Conservation (phyloP, 1,139 yeast species). For the Yamadazyma triangularis region DNA sequence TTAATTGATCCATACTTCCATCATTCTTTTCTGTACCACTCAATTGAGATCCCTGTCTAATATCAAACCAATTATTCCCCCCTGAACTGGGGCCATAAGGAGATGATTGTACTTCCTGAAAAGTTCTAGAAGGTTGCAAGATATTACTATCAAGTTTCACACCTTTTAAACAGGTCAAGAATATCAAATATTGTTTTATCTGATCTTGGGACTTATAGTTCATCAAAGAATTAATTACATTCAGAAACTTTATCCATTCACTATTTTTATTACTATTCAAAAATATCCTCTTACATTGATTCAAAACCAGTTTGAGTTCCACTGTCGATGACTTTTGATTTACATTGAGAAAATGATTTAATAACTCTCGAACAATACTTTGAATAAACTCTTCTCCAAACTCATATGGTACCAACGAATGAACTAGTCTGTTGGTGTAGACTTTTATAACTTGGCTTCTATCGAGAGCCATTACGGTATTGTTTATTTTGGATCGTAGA, state of each 20-base stretch:
- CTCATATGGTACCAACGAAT: constrained; percentile 35
- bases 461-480: constrained; percentile 22
- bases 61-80: too few species aligned
- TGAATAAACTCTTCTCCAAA: constrained; percentile 36
- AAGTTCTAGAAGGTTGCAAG: background rate
- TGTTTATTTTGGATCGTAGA: background rate
- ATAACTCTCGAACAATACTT: constrained; percentile 29
- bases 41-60: too few species aligned
- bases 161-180: constrained; percentile 22
- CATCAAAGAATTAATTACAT: constrained; percentile 25
- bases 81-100: constrained; percentile 7
- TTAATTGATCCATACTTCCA: constrained; percentile 15
- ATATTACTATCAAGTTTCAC: background rate
- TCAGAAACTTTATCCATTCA: constrained; percentile 33
- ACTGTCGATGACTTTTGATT: constrained; percentile 6
- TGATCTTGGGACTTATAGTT: constrained; percentile 26
- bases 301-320: constrained; percentile 16
- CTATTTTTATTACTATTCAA: constrained; percentile 18
- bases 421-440: constrained; percentile 35
- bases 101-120: constrained; percentile 11
- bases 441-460: constrained; percentile 29
- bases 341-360: constrained; percentile 8
- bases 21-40: background rate
- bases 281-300: constrained; percentile 24
- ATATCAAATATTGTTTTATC: constrained; percentile 33